Evolutionary conservation across 768 basidiomycete genomes (phyloP).

Genomic region (Lactarius vividus): DNA sequence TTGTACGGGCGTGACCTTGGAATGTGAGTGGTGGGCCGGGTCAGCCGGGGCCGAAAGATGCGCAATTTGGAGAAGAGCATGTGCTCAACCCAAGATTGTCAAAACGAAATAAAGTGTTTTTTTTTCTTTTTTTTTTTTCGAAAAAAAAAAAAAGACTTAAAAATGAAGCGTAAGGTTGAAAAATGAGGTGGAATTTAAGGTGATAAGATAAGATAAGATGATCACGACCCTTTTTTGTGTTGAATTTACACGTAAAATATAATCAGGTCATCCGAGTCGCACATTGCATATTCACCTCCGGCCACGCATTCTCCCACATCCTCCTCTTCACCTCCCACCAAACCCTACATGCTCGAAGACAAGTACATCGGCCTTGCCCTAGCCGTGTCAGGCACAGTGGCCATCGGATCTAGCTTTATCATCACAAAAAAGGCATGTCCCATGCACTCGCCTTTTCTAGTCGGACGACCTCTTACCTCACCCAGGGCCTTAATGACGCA

Average conservation of each 20-base stretch:
- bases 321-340: background rate
- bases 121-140: background rate
- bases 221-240: background rate
- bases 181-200: background rate
- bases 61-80: slow-evolving; percentile 18
- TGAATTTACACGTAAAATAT: background rate
- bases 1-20: slow-evolving; percentile 3
- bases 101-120: background rate
- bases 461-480: slow-evolving; percentile 14
- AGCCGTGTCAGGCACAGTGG: slow-evolving; percentile 78
- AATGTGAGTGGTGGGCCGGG: slow-evolving; percentile 12
- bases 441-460: background rate
- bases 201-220: slow-evolving; percentile 17
- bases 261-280: background rate
- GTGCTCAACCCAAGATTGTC: background rate
- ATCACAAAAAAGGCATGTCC: slow-evolving; percentile 92
- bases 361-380: slow-evolving; percentile 93
- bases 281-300: background rate
- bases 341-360: slow-evolving; percentile 69
- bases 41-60: slow-evolving; percentile 21
- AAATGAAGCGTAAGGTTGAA: too few relatives aligned
- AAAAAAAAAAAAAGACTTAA: too few relatives aligned
- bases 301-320: slow-evolving; percentile 6
- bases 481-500: slow-evolving; percentile 87
- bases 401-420: slow-evolving; percentile 95